These are phyloP conservation scores for Inosperma sp. DNA, from an alignment of 768 basidiomycete species.

Conservation along the genomic window DNA sequence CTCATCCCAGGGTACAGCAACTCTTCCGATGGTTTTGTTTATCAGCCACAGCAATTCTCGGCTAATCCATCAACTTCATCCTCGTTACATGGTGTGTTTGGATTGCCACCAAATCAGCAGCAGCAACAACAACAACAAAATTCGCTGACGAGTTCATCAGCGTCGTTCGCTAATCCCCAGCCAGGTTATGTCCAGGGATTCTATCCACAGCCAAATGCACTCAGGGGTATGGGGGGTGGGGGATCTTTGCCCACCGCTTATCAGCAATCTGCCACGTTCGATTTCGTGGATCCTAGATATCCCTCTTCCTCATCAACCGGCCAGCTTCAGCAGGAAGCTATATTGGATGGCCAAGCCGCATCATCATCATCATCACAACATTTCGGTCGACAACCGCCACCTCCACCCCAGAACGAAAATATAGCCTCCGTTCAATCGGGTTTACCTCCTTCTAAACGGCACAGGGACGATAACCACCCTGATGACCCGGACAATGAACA, in stretches of 20 bases:
- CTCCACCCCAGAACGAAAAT: slow-evolving; percentile 15
- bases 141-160: too few species aligned
- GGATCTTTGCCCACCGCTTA: too few species aligned
- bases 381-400: slow-evolving; percentile 17
- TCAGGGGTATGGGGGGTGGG: too few species aligned
- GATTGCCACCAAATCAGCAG: slow-evolving; percentile 16
- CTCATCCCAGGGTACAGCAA: neutral
- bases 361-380: too few species aligned
- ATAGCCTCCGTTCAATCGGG: slow-evolving; percentile 8
- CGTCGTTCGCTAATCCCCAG: slow-evolving; percentile 16
- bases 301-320: slow-evolving; percentile 11
- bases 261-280: too few species aligned
- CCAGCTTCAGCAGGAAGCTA: slow-evolving; percentile 3
- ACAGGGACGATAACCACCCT: slow-evolving; percentile 29
- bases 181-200: too few species aligned
- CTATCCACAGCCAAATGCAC: too few species aligned
- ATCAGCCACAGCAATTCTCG: slow-evolving; percentile 2
- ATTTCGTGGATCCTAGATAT: slow-evolving; percentile 7
- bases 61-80: slow-evolving; percentile 17
- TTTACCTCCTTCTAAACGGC: slow-evolving; percentile 27
- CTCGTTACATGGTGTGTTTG: slow-evolving; percentile 23
- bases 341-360: too few species aligned
- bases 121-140: slow-evolving; percentile 16
- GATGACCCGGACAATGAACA: slow-evolving; percentile 37
- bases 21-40: neutral